phyloP scores from a whole-genome alignment of 768 basidiomycete genomes.

The Gloeostereum incarnatum region DNA sequence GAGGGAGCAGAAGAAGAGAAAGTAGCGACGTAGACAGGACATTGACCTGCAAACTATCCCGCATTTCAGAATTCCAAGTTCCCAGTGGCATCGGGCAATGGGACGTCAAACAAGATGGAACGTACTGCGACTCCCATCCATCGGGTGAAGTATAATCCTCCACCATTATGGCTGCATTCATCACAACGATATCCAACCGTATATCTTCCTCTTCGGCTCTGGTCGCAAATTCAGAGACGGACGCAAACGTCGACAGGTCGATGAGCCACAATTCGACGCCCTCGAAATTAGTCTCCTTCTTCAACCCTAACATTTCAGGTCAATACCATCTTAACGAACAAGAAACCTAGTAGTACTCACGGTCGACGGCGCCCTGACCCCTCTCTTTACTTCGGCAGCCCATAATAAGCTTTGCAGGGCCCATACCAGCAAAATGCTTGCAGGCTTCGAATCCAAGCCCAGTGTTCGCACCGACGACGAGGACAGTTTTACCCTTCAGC shows the following conservation, averaged over 20 bases:
- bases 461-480: constrained; percentile 12
- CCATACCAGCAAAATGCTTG: constrained; percentile 15
- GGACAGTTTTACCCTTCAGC: constrained; percentile 10
- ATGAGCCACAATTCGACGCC: not conserved
- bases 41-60: constrained; percentile 22
- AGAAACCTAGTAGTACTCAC: constrained; percentile 7
- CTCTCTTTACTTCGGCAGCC: constrained; percentile 11
- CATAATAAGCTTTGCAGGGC: constrained; percentile 11
- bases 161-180: constrained; percentile 4
- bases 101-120: no score
- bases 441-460: constrained; percentile 16
- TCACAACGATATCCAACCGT: constrained; percentile 8
- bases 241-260: not conserved
- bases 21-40: constrained; percentile 18
- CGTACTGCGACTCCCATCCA: no score
- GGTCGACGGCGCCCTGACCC: constrained; percentile 8
- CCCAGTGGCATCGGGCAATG: not conserved
- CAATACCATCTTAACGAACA: not conserved
- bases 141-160: not conserved
- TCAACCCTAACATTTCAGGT: not conserved
- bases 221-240: not conserved
- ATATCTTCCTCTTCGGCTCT: not conserved
- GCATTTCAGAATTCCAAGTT: not conserved
- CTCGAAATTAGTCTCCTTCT: constrained; percentile 4
- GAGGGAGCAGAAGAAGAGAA: constrained; percentile 18